Evolutionary conservation across 805 yeast species (phyloP).

Genomic region (Ogataea sp.): DNA sequence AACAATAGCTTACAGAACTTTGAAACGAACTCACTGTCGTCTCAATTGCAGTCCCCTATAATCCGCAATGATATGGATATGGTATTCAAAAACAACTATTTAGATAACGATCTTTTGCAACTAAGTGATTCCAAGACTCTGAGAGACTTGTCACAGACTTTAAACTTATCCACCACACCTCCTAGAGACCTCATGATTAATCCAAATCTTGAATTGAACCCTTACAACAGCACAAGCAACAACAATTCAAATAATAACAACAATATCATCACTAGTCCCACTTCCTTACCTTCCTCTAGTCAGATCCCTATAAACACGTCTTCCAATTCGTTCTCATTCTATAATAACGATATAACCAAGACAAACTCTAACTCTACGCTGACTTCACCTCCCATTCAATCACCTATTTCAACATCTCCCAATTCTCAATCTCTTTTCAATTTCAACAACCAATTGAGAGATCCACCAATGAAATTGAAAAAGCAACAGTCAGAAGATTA

Average conservation of each 20-base stretch:
- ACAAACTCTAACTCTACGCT: background rate
- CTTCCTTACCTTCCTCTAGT: too few relatives aligned
- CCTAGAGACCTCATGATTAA: background rate
- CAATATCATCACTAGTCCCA: too few relatives aligned
- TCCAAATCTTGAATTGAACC: slow-evolving; percentile 2
- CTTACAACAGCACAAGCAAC: slow-evolving; percentile 2
- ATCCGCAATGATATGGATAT: background rate
- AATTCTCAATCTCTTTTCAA: background rate
- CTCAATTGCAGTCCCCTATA: background rate
- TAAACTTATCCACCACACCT: background rate
- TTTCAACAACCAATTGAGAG: background rate
- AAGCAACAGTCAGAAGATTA: slow-evolving; percentile 6
- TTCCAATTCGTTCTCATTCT: background rate
- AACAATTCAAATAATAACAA: background rate
- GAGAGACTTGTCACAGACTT: background rate
- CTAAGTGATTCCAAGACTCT: background rate
- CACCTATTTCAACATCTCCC: background rate
- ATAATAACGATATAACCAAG: background rate
- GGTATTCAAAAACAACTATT: background rate
- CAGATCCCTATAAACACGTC: background rate
- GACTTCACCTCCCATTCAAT: background rate
- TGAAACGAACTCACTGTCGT: background rate
- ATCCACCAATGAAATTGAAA: slow-evolving; percentile 5
- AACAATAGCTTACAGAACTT: too few relatives aligned
- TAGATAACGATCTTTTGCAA: background rate